Conservation (phyloP, 352 stramenopile genomes). For the Pythium chondricola region DNA sequence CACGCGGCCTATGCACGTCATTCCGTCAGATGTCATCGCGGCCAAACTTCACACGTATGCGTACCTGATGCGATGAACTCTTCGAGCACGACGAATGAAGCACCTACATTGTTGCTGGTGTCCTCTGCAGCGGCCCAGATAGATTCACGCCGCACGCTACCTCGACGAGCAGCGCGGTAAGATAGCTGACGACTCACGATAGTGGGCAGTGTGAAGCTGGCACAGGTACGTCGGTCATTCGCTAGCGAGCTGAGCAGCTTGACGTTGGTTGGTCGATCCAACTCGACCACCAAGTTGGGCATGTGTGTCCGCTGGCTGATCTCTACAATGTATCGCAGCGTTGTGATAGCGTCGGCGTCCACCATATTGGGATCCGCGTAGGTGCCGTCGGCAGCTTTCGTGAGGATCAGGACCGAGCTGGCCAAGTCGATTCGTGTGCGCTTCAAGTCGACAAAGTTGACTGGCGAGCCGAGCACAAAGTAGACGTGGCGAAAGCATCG, state of each 20-base stretch:
- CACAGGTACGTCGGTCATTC: slow-evolving; percentile 38
- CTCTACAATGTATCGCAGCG: slow-evolving; percentile 76
- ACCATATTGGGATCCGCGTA: slow-evolving; percentile 81
- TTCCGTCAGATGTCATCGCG: too few relatives aligned
- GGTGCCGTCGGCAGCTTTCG: slow-evolving; percentile 30
- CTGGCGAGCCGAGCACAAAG: slow-evolving; percentile 61
- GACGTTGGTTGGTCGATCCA: slow-evolving; percentile 70
- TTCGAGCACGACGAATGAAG: slow-evolving; percentile 50
- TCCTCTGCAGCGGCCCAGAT: slow-evolving; percentile 35
- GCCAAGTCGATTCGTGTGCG: slow-evolving; percentile 54
- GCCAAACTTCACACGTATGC: background rate
- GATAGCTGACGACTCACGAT: slow-evolving; percentile 35
- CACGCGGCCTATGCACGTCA: slow-evolving; percentile 43
- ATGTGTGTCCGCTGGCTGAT: slow-evolving; percentile 58
- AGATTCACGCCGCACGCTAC: slow-evolving; percentile 37
- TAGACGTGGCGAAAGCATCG: slow-evolving; percentile 50
- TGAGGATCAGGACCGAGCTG: slow-evolving; percentile 61
- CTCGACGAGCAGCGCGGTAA: slow-evolving; percentile 33
- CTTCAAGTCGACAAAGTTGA: slow-evolving; percentile 69
- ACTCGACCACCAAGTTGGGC: slow-evolving; percentile 68
- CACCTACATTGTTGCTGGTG: slow-evolving; percentile 12
- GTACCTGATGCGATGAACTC: slow-evolving; percentile 65
- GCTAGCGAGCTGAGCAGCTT: slow-evolving; percentile 69
- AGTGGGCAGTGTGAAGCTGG: slow-evolving; percentile 30
- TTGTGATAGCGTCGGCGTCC: slow-evolving; percentile 76